Base-by-base conservation (phyloP, 179 eudicot genomes). In the Spinacia oleracea region DNA sequence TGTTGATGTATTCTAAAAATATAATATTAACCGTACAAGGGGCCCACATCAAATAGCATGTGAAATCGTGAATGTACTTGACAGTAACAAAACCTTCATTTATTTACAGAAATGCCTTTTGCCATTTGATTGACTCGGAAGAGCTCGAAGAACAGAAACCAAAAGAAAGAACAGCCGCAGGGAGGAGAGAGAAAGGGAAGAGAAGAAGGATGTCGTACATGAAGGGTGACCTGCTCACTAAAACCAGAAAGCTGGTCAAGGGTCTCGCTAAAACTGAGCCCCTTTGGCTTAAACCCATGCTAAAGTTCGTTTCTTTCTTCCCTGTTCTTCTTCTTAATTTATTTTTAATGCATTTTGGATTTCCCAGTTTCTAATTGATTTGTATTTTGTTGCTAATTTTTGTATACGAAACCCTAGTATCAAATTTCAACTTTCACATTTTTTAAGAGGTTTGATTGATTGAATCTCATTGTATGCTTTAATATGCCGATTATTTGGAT, bases 211-310 rank as follows among this genome's bases (percentile, higher is more conserved):
- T 86, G 88, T 85, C 97, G 79, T 89, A 87, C 76, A 91, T 92
- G 95, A 88, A 76, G 83, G 97, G 98, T 1, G 92, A 95, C 75
- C 80, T 95, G 83, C 90, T 95, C 23, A 83, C 89, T 1, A 91
- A 81, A 80, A 93, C 98, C 14, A 91, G 90, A 75, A 90, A 85
- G 79, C 90, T 93, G 25, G 98, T 95, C 15, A 90, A 90, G 78
- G 96, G 98, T 8, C 88, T 90, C 42, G 98, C 97, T 15, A 89
- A 73, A 81, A 77, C 88, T 7, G 97, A 95, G 78, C 98, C 98
- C 4, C 51, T 83, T 73, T 95, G 98, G 98, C 97, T 95, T 65
- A 90, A 88, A 86, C 87, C 97, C 78, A 95, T 95, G 98, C 92
- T 89, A 87, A 86, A 81, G 98, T 95, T 23, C 4, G 72, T 70